A percentile compares a stretch with the other conserved stretches of the same genome.
Evolutionary conservation across 306 rosid genomes (phyloP).

Genomic region (Vigna reflexopilosa): DNA sequence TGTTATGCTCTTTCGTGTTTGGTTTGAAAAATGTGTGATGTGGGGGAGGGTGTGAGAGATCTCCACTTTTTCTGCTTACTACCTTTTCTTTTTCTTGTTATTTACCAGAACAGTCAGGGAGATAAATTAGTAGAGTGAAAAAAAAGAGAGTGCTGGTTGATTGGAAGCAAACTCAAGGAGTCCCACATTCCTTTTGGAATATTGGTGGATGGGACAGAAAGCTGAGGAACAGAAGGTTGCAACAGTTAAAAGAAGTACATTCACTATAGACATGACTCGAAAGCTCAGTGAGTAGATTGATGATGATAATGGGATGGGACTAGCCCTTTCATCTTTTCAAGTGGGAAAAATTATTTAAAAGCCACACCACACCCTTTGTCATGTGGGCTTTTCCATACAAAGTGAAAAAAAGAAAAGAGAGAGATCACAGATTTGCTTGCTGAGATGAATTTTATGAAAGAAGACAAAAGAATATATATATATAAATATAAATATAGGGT

Average conservation of each 20-base stretch:
- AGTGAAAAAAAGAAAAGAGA: neutral
- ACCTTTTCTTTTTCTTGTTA: conserved; percentile 47
- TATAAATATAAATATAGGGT: conserved; percentile 26
- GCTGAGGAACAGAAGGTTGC: conserved; percentile 93
- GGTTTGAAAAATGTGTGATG: conserved; percentile 39
- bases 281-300: conserved; percentile 70
- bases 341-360: conserved; percentile 70
- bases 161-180: conserved; percentile 65
- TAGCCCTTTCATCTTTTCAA: conserved; percentile 64
- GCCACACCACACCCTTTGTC: conserved; percentile 28
- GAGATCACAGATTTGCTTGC: conserved; percentile 34
- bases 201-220: conserved; percentile 97
- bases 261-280: conserved; percentile 68
- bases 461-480: conserved; percentile 53
- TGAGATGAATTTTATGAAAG: conserved; percentile 33
- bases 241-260: conserved; percentile 77
- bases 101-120: conserved; percentile 53
- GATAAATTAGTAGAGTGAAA: conserved; percentile 43
- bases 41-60: conserved; percentile 38
- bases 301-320: conserved; percentile 65
- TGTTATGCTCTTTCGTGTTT: conserved; percentile 30
- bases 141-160: conserved; percentile 58
- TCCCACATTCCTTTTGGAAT: conserved; percentile 86
- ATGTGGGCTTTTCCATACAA: conserved; percentile 40
- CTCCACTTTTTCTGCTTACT: conserved; percentile 26